Conservation (phyloP, 1,139 yeast genomes). For the Debaryomycetaceae sp. region DNA sequence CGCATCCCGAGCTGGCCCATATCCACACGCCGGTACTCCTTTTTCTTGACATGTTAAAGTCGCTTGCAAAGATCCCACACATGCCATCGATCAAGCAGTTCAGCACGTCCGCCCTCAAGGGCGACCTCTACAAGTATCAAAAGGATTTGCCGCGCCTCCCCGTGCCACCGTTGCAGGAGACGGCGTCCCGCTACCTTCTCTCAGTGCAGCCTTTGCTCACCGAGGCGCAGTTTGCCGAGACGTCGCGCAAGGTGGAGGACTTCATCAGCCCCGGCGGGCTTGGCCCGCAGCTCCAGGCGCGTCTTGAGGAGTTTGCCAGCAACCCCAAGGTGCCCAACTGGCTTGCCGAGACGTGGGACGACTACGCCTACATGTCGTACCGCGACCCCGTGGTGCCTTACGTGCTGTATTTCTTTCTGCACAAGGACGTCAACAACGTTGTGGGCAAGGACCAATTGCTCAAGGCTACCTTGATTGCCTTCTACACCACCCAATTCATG, state of each 20-base stretch:
- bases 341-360: constrained; percentile 93
- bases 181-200: constrained; percentile 65
- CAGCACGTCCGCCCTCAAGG: constrained; percentile 43
- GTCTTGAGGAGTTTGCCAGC: constrained; percentile 56
- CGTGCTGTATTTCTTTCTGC: constrained; percentile 86
- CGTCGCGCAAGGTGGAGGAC: constrained; percentile 59
- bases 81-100: constrained; percentile 19
- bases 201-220: constrained; percentile 67
- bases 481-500: constrained; percentile 54
- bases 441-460: constrained; percentile 68
- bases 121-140: constrained; percentile 72
- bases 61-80: constrained; percentile 1
- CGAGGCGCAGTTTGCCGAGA: constrained; percentile 48
- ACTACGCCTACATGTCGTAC: constrained; percentile 85
- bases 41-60: constrained; percentile 3
- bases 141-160: constrained; percentile 78
- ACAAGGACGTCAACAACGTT: constrained; percentile 57
- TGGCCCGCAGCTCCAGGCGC: constrained; percentile 65
- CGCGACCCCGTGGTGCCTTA: constrained; percentile 93
- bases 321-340: constrained; percentile 68
- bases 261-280: constrained; percentile 59
- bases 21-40: no score
- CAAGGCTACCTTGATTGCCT: constrained; percentile 64
- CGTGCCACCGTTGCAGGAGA: constrained; percentile 75
- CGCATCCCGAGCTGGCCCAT: no score